Evolutionary conservation across 768 basidiomycete genomes (phyloP).

Genomic region (Chiua virens): DNA sequence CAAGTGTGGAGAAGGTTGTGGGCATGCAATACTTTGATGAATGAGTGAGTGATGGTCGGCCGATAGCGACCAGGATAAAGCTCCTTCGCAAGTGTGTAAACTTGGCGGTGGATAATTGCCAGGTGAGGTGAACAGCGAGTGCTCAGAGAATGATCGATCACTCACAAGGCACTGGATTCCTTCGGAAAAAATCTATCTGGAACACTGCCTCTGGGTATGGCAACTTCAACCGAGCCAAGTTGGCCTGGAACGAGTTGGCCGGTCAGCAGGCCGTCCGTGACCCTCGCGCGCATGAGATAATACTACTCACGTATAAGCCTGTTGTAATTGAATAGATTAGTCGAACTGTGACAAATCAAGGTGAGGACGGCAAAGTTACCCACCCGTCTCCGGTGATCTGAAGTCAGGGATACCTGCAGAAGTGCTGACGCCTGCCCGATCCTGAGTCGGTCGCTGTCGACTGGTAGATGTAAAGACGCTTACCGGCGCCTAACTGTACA

Average conservation of each 20-base stretch:
- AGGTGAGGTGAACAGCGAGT: neutral
- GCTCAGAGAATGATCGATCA: neutral
- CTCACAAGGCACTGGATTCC: slow-evolving; percentile 79
- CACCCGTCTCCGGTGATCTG: slow-evolving; percentile 80
- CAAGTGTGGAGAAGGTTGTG: slow-evolving; percentile 70
- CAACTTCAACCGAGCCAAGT: slow-evolving; percentile 71
- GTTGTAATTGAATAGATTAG: neutral
- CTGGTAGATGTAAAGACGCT: slow-evolving; percentile 13
- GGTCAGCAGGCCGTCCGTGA: neutral
- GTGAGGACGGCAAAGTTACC: slow-evolving; percentile 14
- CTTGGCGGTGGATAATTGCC: slow-evolving; percentile 32
- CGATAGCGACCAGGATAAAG: slow-evolving; percentile 89
- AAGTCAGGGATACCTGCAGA: slow-evolving; percentile 90
- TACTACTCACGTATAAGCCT: slow-evolving; percentile 33
- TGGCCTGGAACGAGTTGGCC: slow-evolving; percentile 48
- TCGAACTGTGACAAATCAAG: neutral
- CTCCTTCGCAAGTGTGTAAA: slow-evolving; percentile 91
- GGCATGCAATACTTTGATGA: slow-evolving; percentile 76
- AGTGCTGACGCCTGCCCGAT: slow-evolving; percentile 62
- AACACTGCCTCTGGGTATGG: slow-evolving; percentile 98
- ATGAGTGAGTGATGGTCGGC: slow-evolving; percentile 88
- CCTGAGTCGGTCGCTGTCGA: neutral
- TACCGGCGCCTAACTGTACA: slow-evolving; percentile 66
- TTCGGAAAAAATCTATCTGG: slow-evolving; percentile 82
- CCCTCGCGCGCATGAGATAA: neutral